Evolutionary conservation across 2,329 filamentous ascomycete genomes (phyloP), one percentile per base, ranked within the genome.

Genomic region (Emericellopsis atlantica): DNA sequence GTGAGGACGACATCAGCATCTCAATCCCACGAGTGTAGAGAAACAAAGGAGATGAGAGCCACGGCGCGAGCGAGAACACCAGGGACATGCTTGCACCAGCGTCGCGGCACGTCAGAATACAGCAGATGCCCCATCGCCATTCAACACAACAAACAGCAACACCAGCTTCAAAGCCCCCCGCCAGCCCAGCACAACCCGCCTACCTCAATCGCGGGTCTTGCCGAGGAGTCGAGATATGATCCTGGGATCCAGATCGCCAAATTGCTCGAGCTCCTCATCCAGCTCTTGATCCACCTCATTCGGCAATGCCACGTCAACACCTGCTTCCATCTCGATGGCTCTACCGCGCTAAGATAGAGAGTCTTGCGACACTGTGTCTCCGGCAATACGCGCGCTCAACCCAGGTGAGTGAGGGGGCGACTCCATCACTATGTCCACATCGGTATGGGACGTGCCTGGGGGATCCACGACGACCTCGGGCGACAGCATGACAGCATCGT

Each of bases 201-300:
- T 7, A 12, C 12, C 26, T 29, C 26, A 29, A 29, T 29, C 9
- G 12, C 3, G 12, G 32, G 26, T 2, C 5, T 12, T 18, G 11
- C 12, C 12, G 22, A 11, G 15, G 32, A 23, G 14, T 32, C 37
- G 11, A 3, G 26, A 29, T 29, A 29, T 29, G 26, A 29, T 9
- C 26, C 12, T 29, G 26, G 18, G 29, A 22, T 40, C 37, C n/a
- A 65, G 39, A 58, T 72, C 39, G 63, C 66, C 24, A 71, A 71
- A 49, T 61, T 72, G 16, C 54, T 71, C 2, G 54, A 55, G 2
- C 69, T 71, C 44, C 44, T 69, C 38, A 51, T 15, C 22, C 18
- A 21, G 23, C 26, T 10, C 8, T 12, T 33, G 11, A 16, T 33
- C 31, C 26, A 21, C 32, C 16, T 6, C 26, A 9, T 24, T 10